Conservation (phyloP, 1,284 basidiomycete species). For the Thelephora terrestris region DNA sequence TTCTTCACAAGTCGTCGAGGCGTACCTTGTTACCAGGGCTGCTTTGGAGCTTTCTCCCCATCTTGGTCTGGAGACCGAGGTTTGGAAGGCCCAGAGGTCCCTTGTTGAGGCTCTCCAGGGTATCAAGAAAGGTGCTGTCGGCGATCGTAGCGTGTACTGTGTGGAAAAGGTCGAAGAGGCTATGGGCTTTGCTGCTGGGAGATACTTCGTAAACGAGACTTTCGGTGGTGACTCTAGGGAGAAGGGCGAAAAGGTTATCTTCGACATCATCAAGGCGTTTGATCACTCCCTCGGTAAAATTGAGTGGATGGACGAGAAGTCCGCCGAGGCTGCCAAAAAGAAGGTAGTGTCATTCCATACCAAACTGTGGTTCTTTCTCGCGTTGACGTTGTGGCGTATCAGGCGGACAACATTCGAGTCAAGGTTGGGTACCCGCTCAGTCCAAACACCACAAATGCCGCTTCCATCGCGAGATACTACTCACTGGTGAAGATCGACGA, state of each 20-base stretch:
- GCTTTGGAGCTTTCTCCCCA: constrained; percentile 57
- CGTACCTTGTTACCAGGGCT: constrained; percentile 73
- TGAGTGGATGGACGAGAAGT: constrained; percentile 88
- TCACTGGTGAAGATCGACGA: constrained; percentile 52
- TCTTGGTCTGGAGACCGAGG: constrained; percentile 63
- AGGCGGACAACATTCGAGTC: constrained; percentile 70
- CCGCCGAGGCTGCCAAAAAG: constrained; percentile 72
- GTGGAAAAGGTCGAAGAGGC: constrained; percentile 50
- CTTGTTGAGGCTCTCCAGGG: constrained; percentile 71
- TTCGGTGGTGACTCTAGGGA: constrained; percentile 77
- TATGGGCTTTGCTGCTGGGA: constrained; percentile 66
- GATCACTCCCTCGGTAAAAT: constrained; percentile 68
- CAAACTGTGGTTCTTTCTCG: not conserved
- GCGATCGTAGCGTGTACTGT: constrained; percentile 76
- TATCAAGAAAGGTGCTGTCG: constrained; percentile 79
- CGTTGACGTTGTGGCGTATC: not conserved
- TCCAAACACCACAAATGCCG: constrained; percentile 72
- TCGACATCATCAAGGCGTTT: constrained; percentile 80
- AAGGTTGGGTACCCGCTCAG: constrained; percentile 87
- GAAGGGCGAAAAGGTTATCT: constrained; percentile 80
- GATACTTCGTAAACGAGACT: constrained; percentile 81
- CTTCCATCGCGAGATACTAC: constrained; percentile 72
- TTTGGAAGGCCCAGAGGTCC: constrained; percentile 64
- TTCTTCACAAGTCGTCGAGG: constrained; percentile 66
- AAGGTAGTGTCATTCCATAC: constrained; percentile 45